A percentile compares a stretch with the other conserved stretches of the same genome.
phyloP scores from a whole-genome alignment of 768 basidiomycete genomes.

The Pisolithus albus region DNA sequence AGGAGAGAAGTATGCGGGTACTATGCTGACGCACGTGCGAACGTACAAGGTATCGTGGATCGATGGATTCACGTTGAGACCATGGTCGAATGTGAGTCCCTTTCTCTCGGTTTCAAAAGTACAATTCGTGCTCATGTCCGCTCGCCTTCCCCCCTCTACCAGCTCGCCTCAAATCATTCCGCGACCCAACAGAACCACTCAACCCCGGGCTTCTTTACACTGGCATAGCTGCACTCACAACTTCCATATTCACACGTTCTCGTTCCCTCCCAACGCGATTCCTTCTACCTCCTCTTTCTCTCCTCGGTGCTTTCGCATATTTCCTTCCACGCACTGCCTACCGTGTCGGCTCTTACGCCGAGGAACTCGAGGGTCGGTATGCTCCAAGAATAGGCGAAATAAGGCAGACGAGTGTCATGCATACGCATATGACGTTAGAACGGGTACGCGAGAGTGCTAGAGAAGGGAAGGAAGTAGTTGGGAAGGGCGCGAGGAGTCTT shows the following conservation, averaged over 20 bases:
- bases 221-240: slow-evolving; percentile 80
- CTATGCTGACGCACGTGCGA: slow-evolving; percentile 50
- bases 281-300: slow-evolving; percentile 68
- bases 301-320: slow-evolving; percentile 63
- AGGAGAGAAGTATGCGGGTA: slow-evolving; percentile 54
- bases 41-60: slow-evolving; percentile 66
- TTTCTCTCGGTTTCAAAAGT: background rate
- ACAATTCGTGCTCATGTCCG: background rate
- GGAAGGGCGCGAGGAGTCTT: slow-evolving; percentile 37
- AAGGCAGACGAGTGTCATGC: slow-evolving; percentile 58
- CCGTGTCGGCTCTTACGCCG: slow-evolving; percentile 62
- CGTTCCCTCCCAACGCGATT: slow-evolving; percentile 63
- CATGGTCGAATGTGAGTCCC: slow-evolving; percentile 72
- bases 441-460: slow-evolving; percentile 46
- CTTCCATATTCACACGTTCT: slow-evolving; percentile 80
- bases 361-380: slow-evolving; percentile 63
- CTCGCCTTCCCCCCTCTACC: background rate
- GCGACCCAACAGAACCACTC: slow-evolving; percentile 73
- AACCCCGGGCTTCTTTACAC: slow-evolving; percentile 90
- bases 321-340: slow-evolving; percentile 80
- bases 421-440: slow-evolving; percentile 53
- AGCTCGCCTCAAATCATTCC: slow-evolving; percentile 80
- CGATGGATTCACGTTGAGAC: slow-evolving; percentile 85
- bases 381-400: slow-evolving; percentile 62
- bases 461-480: slow-evolving; percentile 39